Base-by-base conservation (phyloP, 257 asterid genomes). In the Linaria vulgaris region DNA sequence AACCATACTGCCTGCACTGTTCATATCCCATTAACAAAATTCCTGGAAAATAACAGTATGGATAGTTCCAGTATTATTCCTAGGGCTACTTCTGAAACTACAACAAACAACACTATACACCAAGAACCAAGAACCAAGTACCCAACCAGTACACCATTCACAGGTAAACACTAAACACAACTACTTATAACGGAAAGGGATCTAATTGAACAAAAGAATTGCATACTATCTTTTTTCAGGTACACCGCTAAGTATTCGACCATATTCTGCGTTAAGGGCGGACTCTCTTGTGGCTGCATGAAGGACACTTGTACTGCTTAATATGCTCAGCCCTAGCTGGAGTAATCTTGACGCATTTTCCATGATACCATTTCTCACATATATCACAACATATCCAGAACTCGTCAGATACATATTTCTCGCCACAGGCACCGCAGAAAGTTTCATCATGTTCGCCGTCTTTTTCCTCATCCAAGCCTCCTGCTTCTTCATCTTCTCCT, bases 361-460 rank as follows among this genome's bases (percentile, higher is more conserved):
- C 97, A 53, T 87, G 97, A 74, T 83, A 87, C 97, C 96, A 90
- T 66, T 69, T 85, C 80, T 87, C 90, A 38, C 96, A 87, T 20
- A 75, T 63, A 68, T 90, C 96, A 16, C 97, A 90, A 71, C 87
- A 85, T 49, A 90, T 90, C 96, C 95, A 87, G 75, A 85, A 90
- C 51, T 83, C 91, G 50, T 81, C 88, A 0, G 84, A 66, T 39
- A 79, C 83, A 53, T 87, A 84, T 59, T 76, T 81, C 24, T 80
- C 85, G 0, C 83, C 83, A 63, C 96, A 89, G 9, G 82, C 76
- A 0, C 96, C 95, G 2, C 95, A 86, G 30, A 82, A 23, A 0
- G 95, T 72, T 44, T 90, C 92, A 3, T 78, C 97, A 53, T 79
- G 87, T 72, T 85, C 83, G 6, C 78, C 94, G 0, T 88, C 89